These are phyloP conservation scores for Sequoia sempervirens DNA, from an alignment of 75 land plant species.

Conservation along the genomic window DNA sequence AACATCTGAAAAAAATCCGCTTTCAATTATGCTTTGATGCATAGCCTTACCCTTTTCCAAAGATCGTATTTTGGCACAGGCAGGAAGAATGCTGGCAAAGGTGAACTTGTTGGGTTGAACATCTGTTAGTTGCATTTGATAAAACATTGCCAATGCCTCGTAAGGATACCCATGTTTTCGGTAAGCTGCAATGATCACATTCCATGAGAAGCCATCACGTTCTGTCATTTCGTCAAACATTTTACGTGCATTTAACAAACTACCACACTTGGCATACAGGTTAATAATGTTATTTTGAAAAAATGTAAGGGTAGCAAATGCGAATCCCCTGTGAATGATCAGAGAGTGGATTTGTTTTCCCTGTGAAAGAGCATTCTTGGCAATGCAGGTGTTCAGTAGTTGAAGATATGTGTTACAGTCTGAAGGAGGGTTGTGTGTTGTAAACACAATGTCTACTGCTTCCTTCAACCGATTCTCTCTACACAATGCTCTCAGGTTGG, in stretches of 20 bases:
- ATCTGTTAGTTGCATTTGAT: conserved; percentile 34
- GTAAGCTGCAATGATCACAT: conserved; percentile 52
- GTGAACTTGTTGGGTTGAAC: conserved; percentile 46
- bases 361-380: not conserved
- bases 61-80: conserved; percentile 41
- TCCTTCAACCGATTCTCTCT: not conserved
- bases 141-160: conserved; percentile 35
- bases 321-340: not conserved
- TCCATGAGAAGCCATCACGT: conserved; percentile 58
- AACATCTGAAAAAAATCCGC: conserved; percentile 32
- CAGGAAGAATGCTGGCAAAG: conserved; percentile 42
- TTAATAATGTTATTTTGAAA: conserved; percentile 6
- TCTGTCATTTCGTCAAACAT: conserved; percentile 44
- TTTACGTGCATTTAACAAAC: conserved; percentile 30
- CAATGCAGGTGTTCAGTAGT: not conserved
- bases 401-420: not conserved
- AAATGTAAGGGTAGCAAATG: not conserved
- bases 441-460: not conserved
- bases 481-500: not conserved
- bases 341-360: conserved; percentile 13
- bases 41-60: conserved; percentile 41
- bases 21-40: conserved; percentile 38
- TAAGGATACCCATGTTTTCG: conserved; percentile 31
- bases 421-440: not conserved
- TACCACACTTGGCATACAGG: conserved; percentile 52